Base-by-base conservation (phyloP, 768 basidiomycete species). In the Panaeolus cyanescens region DNA sequence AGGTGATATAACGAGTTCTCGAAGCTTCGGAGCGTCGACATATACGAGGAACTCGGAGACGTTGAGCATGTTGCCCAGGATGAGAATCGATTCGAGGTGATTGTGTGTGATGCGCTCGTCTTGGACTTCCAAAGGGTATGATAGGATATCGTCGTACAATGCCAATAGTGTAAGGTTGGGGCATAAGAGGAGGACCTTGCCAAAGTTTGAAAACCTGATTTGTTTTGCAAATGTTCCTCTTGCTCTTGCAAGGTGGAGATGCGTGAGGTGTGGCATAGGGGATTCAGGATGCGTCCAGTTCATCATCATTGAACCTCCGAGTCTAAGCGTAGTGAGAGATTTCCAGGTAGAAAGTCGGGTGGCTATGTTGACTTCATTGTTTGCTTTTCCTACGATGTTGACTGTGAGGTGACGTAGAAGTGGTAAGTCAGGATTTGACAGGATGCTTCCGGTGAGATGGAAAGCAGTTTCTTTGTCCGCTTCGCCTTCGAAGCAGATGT, bases 11-110 rank as follows among this genome's bases (percentile, higher is more conserved):
- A 56, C 42, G 25, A 67, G 58, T 13, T 59, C 60, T 34, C 25
- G 39, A 19, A 67, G 55, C 2, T 63, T 61, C 6, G 66, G 66
- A 9, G 62, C 60, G 28, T 57, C 20, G 17, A 67, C 30, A 55
- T 59, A 67, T 12, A 67, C 55, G 8, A 67, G 62, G 4, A 65
- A 56, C 42, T 67, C 62, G 32, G 66, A 67, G 3, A 64, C 62
- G 5, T 58, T 54, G 22, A 65, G 64, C 66, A 67, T 65, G 55
- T 67, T 65, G 9, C 64, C 66, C 10, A 63, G 58, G 28, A 67
- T 67, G 40, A 50, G 42, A 19, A 67, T 57, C 7, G 50, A 45
- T 53, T 62, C 45, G 6, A 67, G 53, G 2, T 55, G 39, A 6
- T 58, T 62, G 13, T 42, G 61, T 58, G 10, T 54, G 15, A 36